phyloP scores from a whole-genome alignment of 805 yeast species.

The Isabelozyma gotoi region DNA sequence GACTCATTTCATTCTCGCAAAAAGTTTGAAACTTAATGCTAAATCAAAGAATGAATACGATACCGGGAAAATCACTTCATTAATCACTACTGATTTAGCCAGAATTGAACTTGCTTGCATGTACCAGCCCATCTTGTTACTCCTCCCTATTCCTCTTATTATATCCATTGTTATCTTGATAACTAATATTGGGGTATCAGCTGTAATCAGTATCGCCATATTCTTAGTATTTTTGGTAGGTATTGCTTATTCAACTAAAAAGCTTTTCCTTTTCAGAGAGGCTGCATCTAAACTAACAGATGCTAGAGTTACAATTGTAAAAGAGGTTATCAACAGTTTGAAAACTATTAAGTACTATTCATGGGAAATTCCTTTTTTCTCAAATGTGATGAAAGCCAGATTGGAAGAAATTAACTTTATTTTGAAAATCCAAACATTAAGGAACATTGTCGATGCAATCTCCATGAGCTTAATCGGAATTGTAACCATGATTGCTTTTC shows the following conservation, averaged over 20 bases:
- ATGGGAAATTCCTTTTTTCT: slow-evolving; percentile 78
- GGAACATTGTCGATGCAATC: slow-evolving; percentile 60
- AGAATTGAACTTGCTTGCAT: slow-evolving; percentile 70
- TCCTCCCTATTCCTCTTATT: slow-evolving; percentile 60
- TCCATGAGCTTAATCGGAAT: slow-evolving; percentile 64
- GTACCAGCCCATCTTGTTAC: slow-evolving; percentile 56
- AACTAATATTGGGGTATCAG: slow-evolving; percentile 65
- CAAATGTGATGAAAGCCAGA: slow-evolving; percentile 53
- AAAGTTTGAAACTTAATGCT: slow-evolving; percentile 58
- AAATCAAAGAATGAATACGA: slow-evolving; percentile 58
- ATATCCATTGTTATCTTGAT: slow-evolving; percentile 62
- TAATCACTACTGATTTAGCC: slow-evolving; percentile 74
- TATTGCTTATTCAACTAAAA: slow-evolving; percentile 45
- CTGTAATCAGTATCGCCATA: slow-evolving; percentile 56
- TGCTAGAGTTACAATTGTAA: slow-evolving; percentile 63
- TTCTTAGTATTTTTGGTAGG: slow-evolving; percentile 9
- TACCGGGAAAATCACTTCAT: slow-evolving; percentile 63
- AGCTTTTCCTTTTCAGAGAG: slow-evolving; percentile 52
- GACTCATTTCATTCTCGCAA: slow-evolving; percentile 65
- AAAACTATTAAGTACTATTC: slow-evolving; percentile 81
- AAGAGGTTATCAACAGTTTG: slow-evolving; percentile 72
- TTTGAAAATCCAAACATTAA: slow-evolving; percentile 57
- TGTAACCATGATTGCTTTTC: slow-evolving; percentile 59
- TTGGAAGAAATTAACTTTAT: slow-evolving; percentile 56
- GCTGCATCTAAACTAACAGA: slow-evolving; percentile 64